These are phyloP conservation scores for Torrubiellomyces zombiae DNA, from an alignment of 2,329 filamentous ascomycete species.

Conservation along the genomic window DNA sequence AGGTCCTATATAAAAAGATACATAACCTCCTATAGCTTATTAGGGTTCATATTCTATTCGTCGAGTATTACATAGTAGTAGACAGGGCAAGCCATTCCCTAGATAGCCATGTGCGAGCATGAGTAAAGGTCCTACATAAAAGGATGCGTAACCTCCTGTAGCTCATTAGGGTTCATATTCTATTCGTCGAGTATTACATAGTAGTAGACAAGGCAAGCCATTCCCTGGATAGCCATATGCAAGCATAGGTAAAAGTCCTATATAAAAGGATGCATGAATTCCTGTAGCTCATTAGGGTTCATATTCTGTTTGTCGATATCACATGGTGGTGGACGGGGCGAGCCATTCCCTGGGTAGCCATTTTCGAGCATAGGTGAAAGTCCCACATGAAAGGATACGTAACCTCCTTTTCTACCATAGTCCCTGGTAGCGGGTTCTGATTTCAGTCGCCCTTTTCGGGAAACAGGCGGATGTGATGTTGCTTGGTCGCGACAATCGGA, in stretches of 20 bases:
- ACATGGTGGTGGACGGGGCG: slow-evolving; percentile 74
- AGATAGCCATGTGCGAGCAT: slow-evolving; percentile 53
- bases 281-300: slow-evolving; percentile 48
- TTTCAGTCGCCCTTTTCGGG: slow-evolving; percentile 57
- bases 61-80: slow-evolving; percentile 83
- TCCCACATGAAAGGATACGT: slow-evolving; percentile 84
- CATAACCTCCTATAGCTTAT: slow-evolving; percentile 68
- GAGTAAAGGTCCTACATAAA: slow-evolving; percentile 77
- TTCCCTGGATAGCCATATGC: slow-evolving; percentile 72
- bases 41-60: slow-evolving; percentile 50
- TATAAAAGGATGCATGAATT: slow-evolving; percentile 75
- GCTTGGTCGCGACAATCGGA: slow-evolving; percentile 78
- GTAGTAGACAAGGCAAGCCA: slow-evolving; percentile 67
- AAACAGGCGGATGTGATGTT: slow-evolving; percentile 92
- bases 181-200: slow-evolving; percentile 73
- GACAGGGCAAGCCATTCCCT: slow-evolving; percentile 82
- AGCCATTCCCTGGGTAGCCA: slow-evolving; percentile 82
- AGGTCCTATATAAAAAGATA: slow-evolving; percentile 85
- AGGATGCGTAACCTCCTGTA: slow-evolving; percentile 82
- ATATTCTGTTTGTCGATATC: slow-evolving; percentile 65
- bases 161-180: slow-evolving; percentile 43
- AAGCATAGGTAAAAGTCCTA: slow-evolving; percentile 64
- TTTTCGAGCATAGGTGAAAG: slow-evolving; percentile 49
- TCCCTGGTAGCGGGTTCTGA: slow-evolving; percentile 69
- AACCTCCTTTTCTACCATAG: slow-evolving; percentile 69